Base-by-base conservation (phyloP, 2,329 filamentous ascomycete genomes). In the Epichloe amarillans region DNA sequence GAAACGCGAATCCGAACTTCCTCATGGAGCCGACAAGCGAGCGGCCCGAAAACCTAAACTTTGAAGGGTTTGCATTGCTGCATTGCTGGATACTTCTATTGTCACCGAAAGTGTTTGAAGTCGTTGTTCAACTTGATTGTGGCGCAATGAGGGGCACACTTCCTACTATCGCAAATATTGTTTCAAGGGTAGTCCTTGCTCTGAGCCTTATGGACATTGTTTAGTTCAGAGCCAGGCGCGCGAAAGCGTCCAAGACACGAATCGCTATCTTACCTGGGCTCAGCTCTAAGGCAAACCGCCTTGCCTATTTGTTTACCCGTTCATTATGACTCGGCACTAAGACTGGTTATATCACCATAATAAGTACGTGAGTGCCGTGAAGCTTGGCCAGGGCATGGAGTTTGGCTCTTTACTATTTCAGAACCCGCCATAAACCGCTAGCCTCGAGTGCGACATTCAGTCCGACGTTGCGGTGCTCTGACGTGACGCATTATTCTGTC, bases 11-110 rank as follows among this genome's bases (percentile, higher is more conserved):
- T 23, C 17, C 11, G 11, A 19, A 5, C 10, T 11, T n/a, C 5
- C 30, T n/a, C 30, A 17, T 10, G 23, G 47, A 42, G 30, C 39
- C 39, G 47, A 26, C 12, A 43, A 43, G 47, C 39, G 39, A 43
- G 47, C 47, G 39, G 47, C 30, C 47, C 46, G 46, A 26, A 42
- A 48, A 17, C 37, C 46, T 48, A 48, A 48, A 41, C 12, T 17
- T 30, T 14, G 17, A 40, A 33, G 21, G 26, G 39, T 17, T 19
- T 35, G 7, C 14, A 33, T 8, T 14, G 21, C 23, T 30, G 23
- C 14, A 33, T 8, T 14, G 12, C 23, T 30, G 23, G 23, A 44
- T 19, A 44, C 26, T 10, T 45, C 6, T 23, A 41, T 41, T 41
- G 39, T 41, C 15, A 17, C 11, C 21, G 17, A 23, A 41, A 1